A percentile compares a stretch with the other conserved stretches of the same genome.
phyloP scores from a whole-genome alignment of 1,284 basidiomycete genomes.

The Apiotrichum veenhuisii region DNA sequence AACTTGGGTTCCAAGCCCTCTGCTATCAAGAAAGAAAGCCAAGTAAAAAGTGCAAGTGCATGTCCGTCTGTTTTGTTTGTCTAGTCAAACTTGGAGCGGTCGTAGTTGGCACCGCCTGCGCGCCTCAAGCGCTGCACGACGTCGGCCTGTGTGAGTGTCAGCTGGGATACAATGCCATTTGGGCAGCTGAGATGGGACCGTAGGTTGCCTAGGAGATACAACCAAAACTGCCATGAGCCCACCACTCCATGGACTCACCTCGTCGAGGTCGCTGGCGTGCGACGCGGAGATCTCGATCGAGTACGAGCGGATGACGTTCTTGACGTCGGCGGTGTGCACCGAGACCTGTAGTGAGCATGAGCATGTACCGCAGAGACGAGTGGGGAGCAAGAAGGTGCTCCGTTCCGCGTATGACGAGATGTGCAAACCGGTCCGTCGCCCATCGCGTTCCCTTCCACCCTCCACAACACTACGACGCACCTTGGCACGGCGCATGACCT shows the following conservation, averaged over 20 bases:
- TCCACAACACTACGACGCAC: constrained; percentile 53
- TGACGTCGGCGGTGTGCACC: constrained; percentile 80
- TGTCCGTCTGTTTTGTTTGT: not conserved
- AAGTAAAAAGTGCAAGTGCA: not conserved
- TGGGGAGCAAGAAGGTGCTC: too few species aligned
- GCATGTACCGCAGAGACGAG: too few species aligned
- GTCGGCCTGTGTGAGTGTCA: constrained; percentile 28
- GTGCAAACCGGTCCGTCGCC: too few species aligned
- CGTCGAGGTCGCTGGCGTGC: constrained; percentile 73
- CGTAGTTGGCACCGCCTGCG: constrained; percentile 49
- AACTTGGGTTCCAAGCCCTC: too few species aligned
- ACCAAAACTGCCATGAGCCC: not conserved
- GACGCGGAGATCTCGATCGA: constrained; percentile 80
- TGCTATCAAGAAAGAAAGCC: not conserved
- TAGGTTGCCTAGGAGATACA: too few species aligned
- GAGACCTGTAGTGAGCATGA: constrained; percentile 65
- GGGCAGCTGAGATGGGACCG: too few species aligned
- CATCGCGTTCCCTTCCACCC: too few species aligned
- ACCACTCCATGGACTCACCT: constrained; percentile 55
- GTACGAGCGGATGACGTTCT: constrained; percentile 68
- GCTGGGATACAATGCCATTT: too few species aligned
- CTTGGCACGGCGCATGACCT: constrained; percentile 86
- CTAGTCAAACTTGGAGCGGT: constrained; percentile 48
- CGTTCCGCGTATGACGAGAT: too few species aligned
- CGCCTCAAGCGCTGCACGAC: constrained; percentile 37